Base-by-base conservation (phyloP, 805 yeast species). In the Millerozyma acaciae region DNA sequence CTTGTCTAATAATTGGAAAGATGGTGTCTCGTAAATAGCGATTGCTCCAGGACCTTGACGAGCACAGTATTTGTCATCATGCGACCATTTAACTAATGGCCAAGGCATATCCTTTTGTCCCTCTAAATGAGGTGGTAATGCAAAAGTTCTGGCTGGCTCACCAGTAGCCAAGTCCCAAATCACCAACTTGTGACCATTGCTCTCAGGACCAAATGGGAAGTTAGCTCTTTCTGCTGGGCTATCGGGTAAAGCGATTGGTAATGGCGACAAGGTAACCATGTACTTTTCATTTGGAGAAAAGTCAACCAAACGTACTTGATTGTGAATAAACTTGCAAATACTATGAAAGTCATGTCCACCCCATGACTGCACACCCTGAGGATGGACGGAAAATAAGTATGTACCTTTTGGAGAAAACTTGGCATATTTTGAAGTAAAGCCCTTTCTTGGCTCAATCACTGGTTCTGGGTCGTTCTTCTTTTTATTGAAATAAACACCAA, bases 21-120 rank as follows among this genome's bases (percentile, higher is more conserved):
- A 66, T 35, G 78, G 70, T 25, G 88, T 70, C 50, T 90, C 97
- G 61, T 90, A 94, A 45, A 93, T 76, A 31, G 95, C 89, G 47
- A 93, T 70, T 21, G 94, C 94, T 42, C 85, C 93, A 35, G 95
- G 96, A 33, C 93, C 90, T 62, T 86, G 76, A 68, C 98, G 83
- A 35, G 96, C 97, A 67, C 95, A 85, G 70, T 80, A 93, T 60
- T 77, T 80, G 63, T 86, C 95, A 64, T 93, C 94, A 51, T 67
- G 72, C 28, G 97, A 86, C 97, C 97, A 93, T 66, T 88, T 88
- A 59, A 93, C 80, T 51, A 90, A 76, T 30, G 98, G 98, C 98
- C 98, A 93, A 41, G 83, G 78, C 79, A 80, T 76, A 73, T 77
- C 64, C 74, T 77, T 62, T 74, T 75, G 73, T 24, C 71, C 65